A percentile compares a stretch with the other conserved stretches of the same genome.
Evolutionary conservation across 495 filamentous ascomycete species (phyloP).

Genomic region (Choiromyces venosus): DNA sequence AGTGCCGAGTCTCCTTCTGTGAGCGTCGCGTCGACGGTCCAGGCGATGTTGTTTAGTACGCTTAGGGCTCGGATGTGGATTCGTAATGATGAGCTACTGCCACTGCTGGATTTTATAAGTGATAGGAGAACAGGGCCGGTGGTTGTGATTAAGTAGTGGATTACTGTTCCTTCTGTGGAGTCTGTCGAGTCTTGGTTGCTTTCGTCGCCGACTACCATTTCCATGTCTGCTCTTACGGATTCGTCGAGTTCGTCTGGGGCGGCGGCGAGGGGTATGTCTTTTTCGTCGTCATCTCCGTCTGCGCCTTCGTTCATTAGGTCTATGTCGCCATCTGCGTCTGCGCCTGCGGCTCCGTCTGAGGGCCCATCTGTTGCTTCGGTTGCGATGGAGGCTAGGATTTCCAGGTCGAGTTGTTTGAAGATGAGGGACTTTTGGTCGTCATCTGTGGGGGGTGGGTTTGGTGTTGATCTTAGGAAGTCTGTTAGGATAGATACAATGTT

Average conservation of each 20-base stretch:
- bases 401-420: slow-evolving; percentile 49
- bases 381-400: slow-evolving; percentile 56
- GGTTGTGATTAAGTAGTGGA: slow-evolving; percentile 45
- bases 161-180: slow-evolving; percentile 16
- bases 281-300: slow-evolving; percentile 40
- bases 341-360: slow-evolving; percentile 40
- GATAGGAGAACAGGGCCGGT: slow-evolving; percentile 51
- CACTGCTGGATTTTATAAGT: slow-evolving; percentile 40
- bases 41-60: slow-evolving; percentile 58
- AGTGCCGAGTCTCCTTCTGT: slow-evolving; percentile 44
- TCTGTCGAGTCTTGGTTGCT: slow-evolving; percentile 40
- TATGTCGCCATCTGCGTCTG: slow-evolving; percentile 30
- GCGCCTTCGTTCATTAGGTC: slow-evolving; percentile 37
- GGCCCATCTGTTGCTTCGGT: slow-evolving; percentile 48
- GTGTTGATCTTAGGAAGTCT: slow-evolving; percentile 22
- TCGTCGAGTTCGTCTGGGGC: slow-evolving; percentile 43
- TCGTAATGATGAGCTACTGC: slow-evolving; percentile 12
- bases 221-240: slow-evolving; percentile 50
- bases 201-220: slow-evolving; percentile 51
- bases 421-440: slow-evolving; percentile 38
- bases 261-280: slow-evolving; percentile 32
- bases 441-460: slow-evolving; percentile 9
- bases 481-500: slow-evolving; percentile 32
- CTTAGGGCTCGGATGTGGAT: slow-evolving; percentile 49
- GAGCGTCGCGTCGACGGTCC: slow-evolving; percentile 52